Percentiles rank a stretch among this genome's conserved stretches.
Conservation (phyloP, 805 yeast species). For the Saccharomyces jurei region DNA sequence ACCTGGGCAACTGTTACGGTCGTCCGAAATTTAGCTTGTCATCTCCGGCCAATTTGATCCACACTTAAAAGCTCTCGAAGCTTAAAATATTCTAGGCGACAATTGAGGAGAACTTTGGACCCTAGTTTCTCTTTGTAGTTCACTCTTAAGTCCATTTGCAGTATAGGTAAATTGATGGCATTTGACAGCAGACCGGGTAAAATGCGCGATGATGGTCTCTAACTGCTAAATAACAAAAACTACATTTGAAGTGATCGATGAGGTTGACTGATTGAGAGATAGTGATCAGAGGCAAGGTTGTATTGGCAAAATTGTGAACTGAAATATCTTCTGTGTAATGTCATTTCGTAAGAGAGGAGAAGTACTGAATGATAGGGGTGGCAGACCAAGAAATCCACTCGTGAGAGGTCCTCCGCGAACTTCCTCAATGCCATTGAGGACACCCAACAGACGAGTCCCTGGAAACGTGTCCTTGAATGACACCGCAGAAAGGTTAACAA, state of each 20-base stretch:
- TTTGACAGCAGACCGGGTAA: neutral
- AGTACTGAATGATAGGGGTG: constrained; percentile 23
- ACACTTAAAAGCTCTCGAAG: too few species aligned
- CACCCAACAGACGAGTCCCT: constrained; percentile 2
- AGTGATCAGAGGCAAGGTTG: neutral
- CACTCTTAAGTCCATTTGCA: neutral
- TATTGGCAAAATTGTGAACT: neutral
- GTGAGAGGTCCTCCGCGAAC: neutral
- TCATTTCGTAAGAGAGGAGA: constrained; percentile 56
- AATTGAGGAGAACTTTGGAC: neutral
- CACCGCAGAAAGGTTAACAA: neutral
- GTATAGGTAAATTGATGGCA: neutral
- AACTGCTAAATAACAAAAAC: neutral
- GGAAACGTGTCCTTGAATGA: neutral
- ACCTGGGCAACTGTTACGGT: neutral
- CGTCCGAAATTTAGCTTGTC: neutral
- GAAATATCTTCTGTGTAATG: constrained; percentile 30
- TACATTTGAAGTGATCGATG: neutral
- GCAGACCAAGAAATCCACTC: neutral
- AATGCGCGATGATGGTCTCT: neutral
- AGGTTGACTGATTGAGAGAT: neutral
- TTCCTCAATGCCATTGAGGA: constrained; percentile 6
- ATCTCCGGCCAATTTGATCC: neutral
- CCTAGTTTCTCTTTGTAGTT: too few species aligned
- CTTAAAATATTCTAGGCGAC: neutral